phyloP scores from a whole-genome alignment of 805 yeast species.

The Trichomonascus vanleenenianus region DNA sequence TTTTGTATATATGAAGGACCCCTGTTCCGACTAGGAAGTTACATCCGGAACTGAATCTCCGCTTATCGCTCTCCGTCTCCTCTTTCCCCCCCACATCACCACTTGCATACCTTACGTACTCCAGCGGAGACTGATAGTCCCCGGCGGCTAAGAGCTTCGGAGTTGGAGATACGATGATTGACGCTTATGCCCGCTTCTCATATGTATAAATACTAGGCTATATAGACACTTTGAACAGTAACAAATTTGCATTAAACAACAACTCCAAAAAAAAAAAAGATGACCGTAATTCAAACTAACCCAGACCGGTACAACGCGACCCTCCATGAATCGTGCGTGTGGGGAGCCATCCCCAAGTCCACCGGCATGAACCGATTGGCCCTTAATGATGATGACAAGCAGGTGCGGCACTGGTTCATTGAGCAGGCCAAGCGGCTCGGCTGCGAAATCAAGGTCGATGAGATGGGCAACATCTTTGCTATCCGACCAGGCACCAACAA shows the following conservation, averaged over 20 bases:
- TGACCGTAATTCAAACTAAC: slow-evolving; percentile 17
- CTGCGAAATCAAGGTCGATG: slow-evolving; percentile 51
- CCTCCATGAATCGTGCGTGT: slow-evolving; percentile 53
- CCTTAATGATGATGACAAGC: slow-evolving; percentile 52
- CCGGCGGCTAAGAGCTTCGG: too few species aligned
- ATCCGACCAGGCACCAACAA: slow-evolving; percentile 49
- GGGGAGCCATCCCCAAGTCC: slow-evolving; percentile 50
- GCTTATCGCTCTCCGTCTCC: too few species aligned
- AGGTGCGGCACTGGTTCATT: slow-evolving; percentile 60
- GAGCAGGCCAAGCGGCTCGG: slow-evolving; percentile 45
- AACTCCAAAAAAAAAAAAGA: too few species aligned
- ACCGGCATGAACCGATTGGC: slow-evolving; percentile 67
- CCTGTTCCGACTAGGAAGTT: neutral
- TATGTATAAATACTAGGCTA: too few species aligned
- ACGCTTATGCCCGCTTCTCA: too few species aligned
- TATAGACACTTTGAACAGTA: neutral
- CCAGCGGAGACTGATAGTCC: too few species aligned
- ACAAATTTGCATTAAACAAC: neutral
- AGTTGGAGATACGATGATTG: too few species aligned
- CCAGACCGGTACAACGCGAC: slow-evolving; percentile 45
- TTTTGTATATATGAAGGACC: too few species aligned
- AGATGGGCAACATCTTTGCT: slow-evolving; percentile 64
- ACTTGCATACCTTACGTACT: too few species aligned
- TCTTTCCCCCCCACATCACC: neutral
- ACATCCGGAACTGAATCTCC: neutral